Base-by-base conservation (phyloP, 1,284 basidiomycete species). In the Pyrrhoderma noxium region DNA sequence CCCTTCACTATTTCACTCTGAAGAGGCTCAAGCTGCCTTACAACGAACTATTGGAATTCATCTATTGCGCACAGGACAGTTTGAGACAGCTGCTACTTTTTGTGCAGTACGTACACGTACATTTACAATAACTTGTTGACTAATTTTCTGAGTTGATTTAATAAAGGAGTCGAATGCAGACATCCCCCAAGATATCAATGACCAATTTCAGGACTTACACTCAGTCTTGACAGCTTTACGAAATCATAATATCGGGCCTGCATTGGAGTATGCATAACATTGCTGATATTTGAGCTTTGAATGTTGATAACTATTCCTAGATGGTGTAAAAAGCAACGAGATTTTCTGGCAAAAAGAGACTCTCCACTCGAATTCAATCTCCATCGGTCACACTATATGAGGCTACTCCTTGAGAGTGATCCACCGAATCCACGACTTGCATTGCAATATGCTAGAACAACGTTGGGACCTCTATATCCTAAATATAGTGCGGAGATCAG, bases 281-380 rank as follows among this genome's bases (percentile, higher is more conserved):
- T 22, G 38, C 46, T 46, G 51, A 44, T 53, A 37, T 25, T 46
- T 25, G 19, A 39, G 44, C 13, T 31, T 52, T 18, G 22, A 21
- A 16, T 50, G 49, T 18, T 52, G 46, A 36, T 52, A 47, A 45
- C 43, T 34, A 55, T 55, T 38, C 54, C 13, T 22, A 93, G 90
- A 55, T 95, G 92, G 93, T 79, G 82, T n/a, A 68, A 69, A 40
- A 69, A 69, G 45, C 83, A 93, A 62, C 74, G 76, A 36, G 52
- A 61, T 1, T 92, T 89, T 64, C 73, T 94, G 4, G 70, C 72
- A 34, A 68, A 74, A 1, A 80, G 86, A 11, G 78, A 77, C 3
- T 93, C 90, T 0, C 76, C 87, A 0, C 74, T 96, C 8, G 87
- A 91, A 57, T 96, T 93, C 65, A 72, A 85, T 62, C 77, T 95